phyloP scores from a whole-genome alignment of 176 grass and related monocot species.

The Themeda triandra region DNA sequence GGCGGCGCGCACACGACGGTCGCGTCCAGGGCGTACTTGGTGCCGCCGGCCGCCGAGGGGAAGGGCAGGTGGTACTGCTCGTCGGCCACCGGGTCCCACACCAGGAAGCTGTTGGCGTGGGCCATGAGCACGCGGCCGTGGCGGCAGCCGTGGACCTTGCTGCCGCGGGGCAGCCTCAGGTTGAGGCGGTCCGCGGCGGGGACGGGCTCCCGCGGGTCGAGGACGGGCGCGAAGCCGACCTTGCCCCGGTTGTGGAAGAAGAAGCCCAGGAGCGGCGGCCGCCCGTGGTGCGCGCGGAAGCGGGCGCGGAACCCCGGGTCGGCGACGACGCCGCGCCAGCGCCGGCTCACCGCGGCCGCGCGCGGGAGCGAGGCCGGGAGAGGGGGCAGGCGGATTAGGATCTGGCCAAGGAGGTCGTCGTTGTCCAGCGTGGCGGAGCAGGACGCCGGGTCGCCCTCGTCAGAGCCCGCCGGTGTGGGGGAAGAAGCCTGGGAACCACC shows the following conservation, averaged over 20 bases:
- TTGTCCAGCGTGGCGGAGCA: neutral
- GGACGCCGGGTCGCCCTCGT: neutral
- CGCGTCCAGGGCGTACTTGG: neutral
- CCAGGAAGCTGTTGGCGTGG: neutral
- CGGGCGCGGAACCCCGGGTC: neutral
- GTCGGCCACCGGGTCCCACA: neutral
- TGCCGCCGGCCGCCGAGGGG: neutral
- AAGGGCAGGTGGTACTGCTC: neutral
- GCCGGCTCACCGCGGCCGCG: neutral
- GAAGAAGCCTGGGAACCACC: neutral
- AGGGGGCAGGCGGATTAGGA: constrained; percentile 12
- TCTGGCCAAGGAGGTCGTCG: neutral
- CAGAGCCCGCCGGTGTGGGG: neutral
- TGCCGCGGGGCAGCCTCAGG: neutral
- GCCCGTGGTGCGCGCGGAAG: constrained; percentile 3
- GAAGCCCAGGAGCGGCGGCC: neutral
- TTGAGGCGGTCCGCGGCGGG: neutral
- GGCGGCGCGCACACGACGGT: neutral
- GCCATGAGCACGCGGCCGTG: neutral
- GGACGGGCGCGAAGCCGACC: neutral
- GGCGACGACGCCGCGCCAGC: neutral
- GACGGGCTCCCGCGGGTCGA: neutral
- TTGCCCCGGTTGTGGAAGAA: neutral
- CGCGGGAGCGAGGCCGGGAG: neutral
- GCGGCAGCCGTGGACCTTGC: constrained; percentile 1